phyloP scores from a whole-genome alignment of 495 filamentous ascomycete species.

The Penicilliopsis zonata region DNA sequence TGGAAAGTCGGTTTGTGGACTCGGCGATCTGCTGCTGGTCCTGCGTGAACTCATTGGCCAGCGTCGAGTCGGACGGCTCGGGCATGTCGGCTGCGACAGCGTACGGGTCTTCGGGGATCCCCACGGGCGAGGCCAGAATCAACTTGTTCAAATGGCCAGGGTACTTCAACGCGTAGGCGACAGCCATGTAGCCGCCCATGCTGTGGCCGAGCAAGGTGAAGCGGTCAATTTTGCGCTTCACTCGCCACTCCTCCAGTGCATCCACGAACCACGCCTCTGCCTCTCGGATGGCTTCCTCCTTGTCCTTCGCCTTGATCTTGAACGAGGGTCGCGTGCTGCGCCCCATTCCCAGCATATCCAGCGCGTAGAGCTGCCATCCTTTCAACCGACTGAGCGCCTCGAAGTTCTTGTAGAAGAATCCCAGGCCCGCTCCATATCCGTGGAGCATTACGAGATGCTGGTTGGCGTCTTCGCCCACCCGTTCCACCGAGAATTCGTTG shows the following conservation, averaged over 20 bases:
- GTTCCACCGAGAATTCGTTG: slow-evolving; percentile 88
- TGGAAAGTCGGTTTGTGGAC: not conserved
- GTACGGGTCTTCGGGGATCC: slow-evolving; percentile 90
- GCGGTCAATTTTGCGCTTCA: slow-evolving; percentile 74
- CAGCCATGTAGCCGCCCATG: slow-evolving; percentile 85
- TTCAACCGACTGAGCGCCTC: slow-evolving; percentile 64
- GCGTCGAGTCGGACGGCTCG: slow-evolving; percentile 54
- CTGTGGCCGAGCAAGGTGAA: slow-evolving; percentile 92
- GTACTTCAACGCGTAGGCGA: slow-evolving; percentile 93
- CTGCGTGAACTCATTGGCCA: slow-evolving; percentile 63
- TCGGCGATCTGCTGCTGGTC: slow-evolving; percentile 48
- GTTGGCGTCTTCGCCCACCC: slow-evolving; percentile 60
- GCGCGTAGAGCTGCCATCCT: slow-evolving; percentile 83
- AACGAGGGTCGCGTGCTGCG: slow-evolving; percentile 77
- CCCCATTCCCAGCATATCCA: slow-evolving; percentile 93
- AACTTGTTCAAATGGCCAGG: slow-evolving; percentile 89
- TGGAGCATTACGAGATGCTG: slow-evolving; percentile 95
- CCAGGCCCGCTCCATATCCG: slow-evolving; percentile 89
- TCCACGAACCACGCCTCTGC: slow-evolving; percentile 96
- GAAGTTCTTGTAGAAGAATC: slow-evolving; percentile 97
- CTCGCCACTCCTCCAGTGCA: slow-evolving; percentile 89
- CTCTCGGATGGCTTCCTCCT: slow-evolving; percentile 71
- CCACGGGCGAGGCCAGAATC: slow-evolving; percentile 86
- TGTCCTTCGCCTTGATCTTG: slow-evolving; percentile 68
- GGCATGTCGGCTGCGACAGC: slow-evolving; percentile 74